phyloP scores from a whole-genome alignment of 2,329 filamentous ascomycete species.

The Paraconiothyrium sp. region DNA sequence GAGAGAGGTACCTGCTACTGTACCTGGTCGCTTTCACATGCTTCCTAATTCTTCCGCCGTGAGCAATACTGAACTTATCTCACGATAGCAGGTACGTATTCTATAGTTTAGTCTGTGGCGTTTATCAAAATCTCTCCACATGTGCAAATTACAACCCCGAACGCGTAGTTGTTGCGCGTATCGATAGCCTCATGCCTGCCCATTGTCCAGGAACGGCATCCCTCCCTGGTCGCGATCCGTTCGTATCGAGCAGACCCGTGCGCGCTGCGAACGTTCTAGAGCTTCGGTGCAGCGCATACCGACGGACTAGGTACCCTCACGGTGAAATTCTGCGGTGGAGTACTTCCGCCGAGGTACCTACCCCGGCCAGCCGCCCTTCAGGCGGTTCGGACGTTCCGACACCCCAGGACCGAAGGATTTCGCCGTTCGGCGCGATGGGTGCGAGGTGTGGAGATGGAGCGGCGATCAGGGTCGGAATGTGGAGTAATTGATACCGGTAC shows the following conservation, averaged over 20 bases:
- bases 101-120: background rate
- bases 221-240: background rate
- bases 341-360: slow-evolving; percentile 19
- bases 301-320: slow-evolving; percentile 14
- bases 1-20: background rate
- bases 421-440: slow-evolving; percentile 1
- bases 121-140: background rate
- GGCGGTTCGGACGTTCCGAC: background rate
- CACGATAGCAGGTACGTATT: background rate
- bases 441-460: background rate
- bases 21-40: slow-evolving; percentile 4
- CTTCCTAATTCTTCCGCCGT: background rate
- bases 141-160: background rate
- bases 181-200: background rate
- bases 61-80: background rate
- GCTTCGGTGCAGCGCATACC: slow-evolving; percentile 12
- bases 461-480: background rate
- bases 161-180: background rate
- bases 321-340: slow-evolving; percentile 6
- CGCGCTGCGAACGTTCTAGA: slow-evolving; percentile 2
- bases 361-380: background rate
- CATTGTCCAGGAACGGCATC: background rate
- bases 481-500: background rate
- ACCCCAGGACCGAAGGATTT: background rate
- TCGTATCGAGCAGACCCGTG: background rate